Evolutionary conservation across 164 flowering plant genomes (phyloP), one percentile per base, ranked within the genome.

Genomic region (Vitis riparia): DNA sequence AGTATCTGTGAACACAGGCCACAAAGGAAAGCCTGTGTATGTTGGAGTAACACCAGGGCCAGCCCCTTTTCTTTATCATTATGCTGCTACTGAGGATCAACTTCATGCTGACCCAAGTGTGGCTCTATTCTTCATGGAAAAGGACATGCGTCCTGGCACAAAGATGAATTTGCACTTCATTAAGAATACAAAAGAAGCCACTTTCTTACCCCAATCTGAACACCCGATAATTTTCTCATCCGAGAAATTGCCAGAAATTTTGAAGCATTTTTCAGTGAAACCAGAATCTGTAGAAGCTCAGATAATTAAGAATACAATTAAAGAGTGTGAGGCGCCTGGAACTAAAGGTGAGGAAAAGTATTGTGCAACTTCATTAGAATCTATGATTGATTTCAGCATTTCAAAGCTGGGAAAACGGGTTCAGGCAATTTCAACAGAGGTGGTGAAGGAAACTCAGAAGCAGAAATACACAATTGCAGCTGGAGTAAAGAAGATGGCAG

Each of bases 281-380:
- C 84, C 81, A 1, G 72, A 61, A 8, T 82, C 84, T 8, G 58
- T 8, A n/a, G 82, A 82, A 72, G 83, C 88, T 11, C 73, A 77
- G 55, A 59, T 66, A 15, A 77, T 84, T 71, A 73, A 77, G 72
- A 69, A 75, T 23, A 81, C 88, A 37, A 72, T 85, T 16, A 37
- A 74, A 8, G 77, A 82, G 66, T 85, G 88, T 23, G 85, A 84
- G 58, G 67, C 51, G 10, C 73, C 80, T 0, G 77, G 51, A 13
- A 72, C 73, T 5, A 59, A 65, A 55, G 85, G 84, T 17, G 88
- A 85, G 72, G 83, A 79, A 9, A 82, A 85, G 73, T 79, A 70
- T 47, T 85, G 88, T 32, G 86, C 86, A 29, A 82, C 86, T 11
- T 82, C 88, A 3, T 66, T 82, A 23, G 86, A 85, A 61, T 77